These are phyloP conservation scores for Triangularia verruculosa DNA, from an alignment of 2,329 filamentous ascomycete species.

Conservation along the genomic window DNA sequence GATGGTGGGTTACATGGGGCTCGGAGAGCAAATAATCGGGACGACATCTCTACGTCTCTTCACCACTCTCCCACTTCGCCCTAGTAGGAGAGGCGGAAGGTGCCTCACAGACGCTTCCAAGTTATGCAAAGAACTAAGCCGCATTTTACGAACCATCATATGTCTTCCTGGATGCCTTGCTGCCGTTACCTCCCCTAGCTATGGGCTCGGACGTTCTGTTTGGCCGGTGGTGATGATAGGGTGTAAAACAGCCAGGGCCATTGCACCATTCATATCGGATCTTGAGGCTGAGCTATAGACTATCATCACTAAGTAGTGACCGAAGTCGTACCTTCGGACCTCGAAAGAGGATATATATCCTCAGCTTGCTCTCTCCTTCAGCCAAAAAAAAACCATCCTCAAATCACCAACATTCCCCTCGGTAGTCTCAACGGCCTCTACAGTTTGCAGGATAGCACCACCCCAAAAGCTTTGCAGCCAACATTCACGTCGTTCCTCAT, in stretches of 20 bases:
- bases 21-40: background rate
- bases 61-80: background rate
- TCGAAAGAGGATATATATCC: background rate
- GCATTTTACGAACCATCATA: background rate
- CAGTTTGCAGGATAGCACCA: background rate
- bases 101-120: background rate
- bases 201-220: background rate
- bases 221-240: background rate
- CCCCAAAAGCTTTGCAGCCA: background rate
- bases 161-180: background rate
- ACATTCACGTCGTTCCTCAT: background rate
- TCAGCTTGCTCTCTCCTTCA: background rate
- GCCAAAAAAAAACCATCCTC: background rate
- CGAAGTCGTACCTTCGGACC: background rate
- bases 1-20: background rate
- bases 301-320: background rate
- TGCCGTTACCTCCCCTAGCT: background rate
- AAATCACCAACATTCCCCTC: background rate
- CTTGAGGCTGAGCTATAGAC: background rate
- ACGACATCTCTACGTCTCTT: background rate
- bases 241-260: background rate
- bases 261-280: background rate
- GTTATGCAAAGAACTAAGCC: background rate
- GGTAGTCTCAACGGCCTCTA: background rate
- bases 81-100: background rate